phyloP scores from a whole-genome alignment of 805 yeast species.

The Suhomyces sp. region DNA sequence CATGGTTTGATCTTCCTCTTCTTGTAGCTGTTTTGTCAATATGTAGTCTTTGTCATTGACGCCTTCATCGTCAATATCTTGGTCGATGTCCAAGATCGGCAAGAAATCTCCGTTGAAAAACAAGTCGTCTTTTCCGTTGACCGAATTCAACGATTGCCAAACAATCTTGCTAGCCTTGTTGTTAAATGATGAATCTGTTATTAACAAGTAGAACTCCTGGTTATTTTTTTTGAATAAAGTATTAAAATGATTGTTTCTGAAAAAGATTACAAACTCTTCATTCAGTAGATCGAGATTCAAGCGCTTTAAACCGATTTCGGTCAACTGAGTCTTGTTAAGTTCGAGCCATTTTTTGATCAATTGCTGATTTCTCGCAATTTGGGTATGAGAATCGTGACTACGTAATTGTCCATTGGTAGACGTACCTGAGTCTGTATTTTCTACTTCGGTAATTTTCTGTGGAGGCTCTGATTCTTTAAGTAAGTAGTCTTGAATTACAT shows the following conservation, averaged over 20 bases:
- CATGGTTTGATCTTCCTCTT: slow-evolving; percentile 52
- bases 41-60: slow-evolving; percentile 21
- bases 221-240: slow-evolving; percentile 58
- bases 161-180: slow-evolving; percentile 44
- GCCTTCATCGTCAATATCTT: slow-evolving; percentile 5
- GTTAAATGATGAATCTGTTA: slow-evolving; percentile 71
- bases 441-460: slow-evolving; percentile 7
- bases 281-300: slow-evolving; percentile 44
- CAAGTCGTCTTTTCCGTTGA: slow-evolving; percentile 65
- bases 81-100: slow-evolving; percentile 36
- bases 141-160: slow-evolving; percentile 76
- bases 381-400: neutral
- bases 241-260: slow-evolving; percentile 86
- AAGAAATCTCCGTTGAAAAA: slow-evolving; percentile 66
- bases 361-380: slow-evolving; percentile 11
- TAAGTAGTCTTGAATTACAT: slow-evolving; percentile 56
- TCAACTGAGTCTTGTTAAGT: slow-evolving; percentile 70
- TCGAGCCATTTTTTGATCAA: slow-evolving; percentile 43
- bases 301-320: slow-evolving; percentile 57
- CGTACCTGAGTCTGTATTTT: neutral
- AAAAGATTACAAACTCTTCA: slow-evolving; percentile 65
- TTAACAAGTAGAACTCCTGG: slow-evolving; percentile 54
- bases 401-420: slow-evolving; percentile 1
- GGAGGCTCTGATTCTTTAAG: slow-evolving; percentile 22
- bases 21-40: slow-evolving; percentile 49